These are phyloP conservation scores for Pseudogymnoascus sp. DNA, from an alignment of 2,329 filamentous ascomycete genomes.

Conservation along the genomic window DNA sequence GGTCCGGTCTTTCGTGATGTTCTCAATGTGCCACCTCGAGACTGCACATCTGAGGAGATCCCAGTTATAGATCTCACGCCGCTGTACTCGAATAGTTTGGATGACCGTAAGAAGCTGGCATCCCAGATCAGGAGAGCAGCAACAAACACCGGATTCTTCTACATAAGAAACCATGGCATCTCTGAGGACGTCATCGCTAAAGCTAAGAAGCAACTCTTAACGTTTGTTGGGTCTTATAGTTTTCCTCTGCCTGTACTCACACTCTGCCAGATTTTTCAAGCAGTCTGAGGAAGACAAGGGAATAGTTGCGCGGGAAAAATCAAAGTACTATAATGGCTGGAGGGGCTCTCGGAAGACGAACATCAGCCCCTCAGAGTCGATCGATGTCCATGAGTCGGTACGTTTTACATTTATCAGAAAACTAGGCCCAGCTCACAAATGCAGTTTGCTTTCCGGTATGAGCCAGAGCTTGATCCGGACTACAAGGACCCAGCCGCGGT, in stretches of 20 bases:
- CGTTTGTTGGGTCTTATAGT: conserved; percentile 12
- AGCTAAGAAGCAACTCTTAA: conserved; percentile 25
- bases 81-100: conserved; percentile 30
- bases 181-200: conserved; percentile 26
- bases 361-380: conserved; percentile 42
- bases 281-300: conserved; percentile 39
- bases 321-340: conserved; percentile 43
- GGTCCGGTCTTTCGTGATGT: conserved; percentile 38
- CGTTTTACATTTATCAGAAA: conserved; percentile 14
- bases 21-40: conserved; percentile 34
- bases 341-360: conserved; percentile 33
- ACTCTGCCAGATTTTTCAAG: conserved; percentile 38
- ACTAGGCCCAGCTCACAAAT: not conserved
- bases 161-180: conserved; percentile 39
- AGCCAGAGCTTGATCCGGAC: conserved; percentile 44
- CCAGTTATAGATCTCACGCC: conserved; percentile 38
- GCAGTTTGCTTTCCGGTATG: conserved; percentile 40
- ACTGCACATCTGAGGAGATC: conserved; percentile 36
- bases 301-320: conserved; percentile 28
- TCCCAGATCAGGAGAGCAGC: conserved; percentile 33
- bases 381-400: conserved; percentile 45
- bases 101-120: conserved; percentile 33
- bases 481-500: conserved; percentile 34
- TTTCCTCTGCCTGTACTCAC: conserved; percentile 1
- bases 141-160: conserved; percentile 40